Conservation (phyloP, 176 grass and related monocot genomes). For the Carex kokanica region DNA sequence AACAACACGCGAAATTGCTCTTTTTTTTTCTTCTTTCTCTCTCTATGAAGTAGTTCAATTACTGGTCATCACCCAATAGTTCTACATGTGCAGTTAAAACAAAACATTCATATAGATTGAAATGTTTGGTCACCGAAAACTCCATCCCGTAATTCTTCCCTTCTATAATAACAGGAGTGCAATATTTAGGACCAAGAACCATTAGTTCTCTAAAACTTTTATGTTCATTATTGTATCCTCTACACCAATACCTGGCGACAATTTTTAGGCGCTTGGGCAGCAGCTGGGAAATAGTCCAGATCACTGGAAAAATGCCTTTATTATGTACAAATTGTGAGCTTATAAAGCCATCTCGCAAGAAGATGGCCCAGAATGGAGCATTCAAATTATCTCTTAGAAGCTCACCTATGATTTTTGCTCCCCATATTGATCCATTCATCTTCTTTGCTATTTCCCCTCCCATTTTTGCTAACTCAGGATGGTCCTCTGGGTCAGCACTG, state of each 20-base stretch:
- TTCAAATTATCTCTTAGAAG: conserved; percentile 17
- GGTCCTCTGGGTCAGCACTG: conserved; percentile 10
- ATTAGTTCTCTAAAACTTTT: not conserved
- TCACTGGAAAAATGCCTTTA: not conserved
- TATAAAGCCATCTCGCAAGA: not conserved
- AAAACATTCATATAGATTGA: not conserved
- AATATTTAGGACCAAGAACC: not conserved
- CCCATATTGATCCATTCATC: not conserved
- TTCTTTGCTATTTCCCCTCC: not conserved
- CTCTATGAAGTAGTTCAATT: too few species aligned
- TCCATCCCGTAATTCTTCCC: not conserved
- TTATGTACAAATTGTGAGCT: not conserved
- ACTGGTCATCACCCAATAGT: too few species aligned
- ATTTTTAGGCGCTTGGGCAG: not conserved
- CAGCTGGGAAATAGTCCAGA: not conserved
- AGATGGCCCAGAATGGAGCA: not conserved
- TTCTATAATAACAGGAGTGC: not conserved
- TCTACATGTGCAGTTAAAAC: not conserved
- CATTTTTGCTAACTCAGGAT: conserved; percentile 2
- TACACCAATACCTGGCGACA: too few species aligned
- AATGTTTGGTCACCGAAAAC: not conserved
- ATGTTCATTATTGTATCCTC: not conserved
- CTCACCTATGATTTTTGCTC: not conserved
- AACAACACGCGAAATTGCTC: too few species aligned
- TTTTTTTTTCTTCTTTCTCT: too few species aligned